Percentiles rank a stretch among this genome's conserved stretches.
phyloP scores from a whole-genome alignment of 768 basidiomycete species.

The Mycena venus region DNA sequence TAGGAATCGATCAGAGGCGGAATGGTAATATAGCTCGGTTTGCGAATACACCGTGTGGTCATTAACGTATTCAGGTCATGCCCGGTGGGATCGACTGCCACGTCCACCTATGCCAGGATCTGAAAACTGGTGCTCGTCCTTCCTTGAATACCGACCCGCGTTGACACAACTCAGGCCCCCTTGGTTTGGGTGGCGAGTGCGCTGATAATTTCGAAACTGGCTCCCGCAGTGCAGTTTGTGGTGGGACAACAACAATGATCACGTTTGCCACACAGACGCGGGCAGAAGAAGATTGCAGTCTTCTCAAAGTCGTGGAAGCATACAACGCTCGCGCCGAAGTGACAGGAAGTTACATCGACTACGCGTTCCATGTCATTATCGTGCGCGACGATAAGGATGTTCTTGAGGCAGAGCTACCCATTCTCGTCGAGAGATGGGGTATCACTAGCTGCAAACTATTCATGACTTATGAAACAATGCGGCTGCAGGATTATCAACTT shows the following conservation, averaged over 20 bases:
- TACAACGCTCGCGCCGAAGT: conserved; percentile 5
- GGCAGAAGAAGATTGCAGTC: conserved; percentile 11
- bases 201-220: conserved; percentile 15
- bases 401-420: conserved; percentile 1
- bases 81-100: conserved; percentile 14
- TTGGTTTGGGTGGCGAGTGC: conserved; percentile 5
- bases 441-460: conserved; percentile 18
- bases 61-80: not conserved
- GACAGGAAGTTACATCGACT: conserved; percentile 18
- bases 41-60: not conserved
- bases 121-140: not conserved
- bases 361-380: conserved; percentile 17
- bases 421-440: conserved; percentile 16
- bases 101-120: conserved; percentile 12
- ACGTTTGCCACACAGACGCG: conserved; percentile 8
- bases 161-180: not conserved
- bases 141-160: not conserved
- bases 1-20: not conserved
- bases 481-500: conserved; percentile 13
- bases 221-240: conserved; percentile 10
- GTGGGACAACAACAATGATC: conserved; percentile 9
- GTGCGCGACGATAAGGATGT: conserved; percentile 12
- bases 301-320: conserved; percentile 16
- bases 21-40: not conserved
- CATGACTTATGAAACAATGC: conserved; percentile 18